phyloP scores from a whole-genome alignment of 2,329 filamentous ascomycete genomes.

The Tolypocladium guangdongense region DNA sequence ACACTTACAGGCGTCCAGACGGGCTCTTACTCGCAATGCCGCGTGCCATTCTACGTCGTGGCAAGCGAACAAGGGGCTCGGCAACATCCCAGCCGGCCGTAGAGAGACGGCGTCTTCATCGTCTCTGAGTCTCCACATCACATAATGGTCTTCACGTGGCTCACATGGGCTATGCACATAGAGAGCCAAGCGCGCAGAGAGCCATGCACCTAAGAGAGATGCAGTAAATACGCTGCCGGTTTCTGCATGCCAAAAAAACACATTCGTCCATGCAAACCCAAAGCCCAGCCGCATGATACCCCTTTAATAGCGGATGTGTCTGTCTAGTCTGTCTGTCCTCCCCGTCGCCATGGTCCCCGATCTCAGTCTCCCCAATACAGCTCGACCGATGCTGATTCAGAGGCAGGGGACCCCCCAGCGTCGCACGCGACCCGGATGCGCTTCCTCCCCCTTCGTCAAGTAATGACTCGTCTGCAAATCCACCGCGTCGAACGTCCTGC shows the following conservation, averaged over 20 bases:
- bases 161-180: neutral
- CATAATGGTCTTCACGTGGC: neutral
- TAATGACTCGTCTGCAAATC: slow-evolving; percentile 1
- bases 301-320: slow-evolving; percentile 25
- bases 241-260: slow-evolving; percentile 14
- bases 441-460: slow-evolving; percentile 1
- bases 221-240: slow-evolving; percentile 9
- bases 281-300: slow-evolving; percentile 26
- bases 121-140: too few relatives aligned
- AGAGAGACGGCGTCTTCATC: too few relatives aligned
- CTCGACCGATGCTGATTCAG: slow-evolving; percentile 8
- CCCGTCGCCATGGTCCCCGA: slow-evolving; percentile 13
- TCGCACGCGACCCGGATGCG: slow-evolving; percentile 1
- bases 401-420: neutral
- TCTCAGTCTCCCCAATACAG: slow-evolving; percentile 12
- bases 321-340: slow-evolving; percentile 24
- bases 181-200: neutral
- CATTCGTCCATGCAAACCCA: slow-evolving; percentile 25
- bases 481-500: slow-evolving; percentile 1
- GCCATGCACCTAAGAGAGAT: neutral
- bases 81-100: too few relatives aligned
- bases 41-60: neutral
- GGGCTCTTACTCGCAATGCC: neutral
- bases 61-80: neutral
- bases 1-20: neutral